These are phyloP conservation scores for Colletotrichum simmondsii DNA, from an alignment of 2,329 filamentous ascomycete species.

Conservation along the genomic window DNA sequence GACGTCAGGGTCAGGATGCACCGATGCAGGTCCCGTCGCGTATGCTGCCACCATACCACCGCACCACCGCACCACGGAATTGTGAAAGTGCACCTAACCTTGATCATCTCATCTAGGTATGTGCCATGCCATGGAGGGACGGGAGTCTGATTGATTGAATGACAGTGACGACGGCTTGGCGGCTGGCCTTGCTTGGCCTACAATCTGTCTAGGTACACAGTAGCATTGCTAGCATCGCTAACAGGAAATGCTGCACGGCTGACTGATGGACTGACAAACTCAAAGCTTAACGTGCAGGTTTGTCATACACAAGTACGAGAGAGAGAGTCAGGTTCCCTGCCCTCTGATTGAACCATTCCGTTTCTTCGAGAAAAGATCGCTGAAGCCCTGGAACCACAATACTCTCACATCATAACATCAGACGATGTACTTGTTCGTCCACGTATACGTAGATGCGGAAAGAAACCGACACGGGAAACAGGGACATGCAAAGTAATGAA, in stretches of 20 bases:
- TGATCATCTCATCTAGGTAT: neutral
- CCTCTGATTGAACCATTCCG: neutral
- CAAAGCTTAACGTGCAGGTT: neutral
- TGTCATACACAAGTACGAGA: neutral
- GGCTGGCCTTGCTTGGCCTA: neutral
- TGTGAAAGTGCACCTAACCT: neutral
- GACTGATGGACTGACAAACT: neutral
- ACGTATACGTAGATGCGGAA: neutral
- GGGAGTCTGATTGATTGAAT: conserved; percentile 1
- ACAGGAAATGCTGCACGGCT: neutral
- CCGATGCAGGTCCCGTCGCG: neutral
- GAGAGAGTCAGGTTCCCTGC: conserved; percentile 17
- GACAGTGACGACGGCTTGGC: neutral
- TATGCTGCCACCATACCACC: neutral
- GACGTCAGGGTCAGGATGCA: conserved; percentile 24
- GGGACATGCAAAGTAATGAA: neutral
- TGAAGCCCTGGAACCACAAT: neutral
- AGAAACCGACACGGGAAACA: conserved; percentile 5
- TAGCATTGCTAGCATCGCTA: too few relatives aligned
- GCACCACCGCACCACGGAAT: neutral
- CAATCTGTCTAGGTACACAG: too few relatives aligned
- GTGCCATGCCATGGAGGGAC: conserved; percentile 8
- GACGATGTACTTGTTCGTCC: neutral
- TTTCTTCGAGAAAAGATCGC: conserved; percentile 20
- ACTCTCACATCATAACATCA: neutral